Evolutionary conservation across 1,284 basidiomycete genomes (phyloP).

Genomic region (Pholiota adiposa): DNA sequence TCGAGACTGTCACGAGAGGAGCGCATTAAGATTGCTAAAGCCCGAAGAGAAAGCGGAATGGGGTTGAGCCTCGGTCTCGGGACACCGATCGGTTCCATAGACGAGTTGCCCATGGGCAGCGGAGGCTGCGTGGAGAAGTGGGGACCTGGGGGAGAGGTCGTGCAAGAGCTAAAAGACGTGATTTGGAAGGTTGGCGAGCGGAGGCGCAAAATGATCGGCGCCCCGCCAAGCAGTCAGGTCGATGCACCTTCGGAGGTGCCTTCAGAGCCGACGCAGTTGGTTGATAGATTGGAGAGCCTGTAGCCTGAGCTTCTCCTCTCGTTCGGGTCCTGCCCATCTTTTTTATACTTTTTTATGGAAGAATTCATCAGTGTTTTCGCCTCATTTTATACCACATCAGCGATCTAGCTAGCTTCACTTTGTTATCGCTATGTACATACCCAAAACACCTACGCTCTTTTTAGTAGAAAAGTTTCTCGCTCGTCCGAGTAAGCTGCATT

Average conservation of each 20-base stretch:
- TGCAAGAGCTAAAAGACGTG: constrained; percentile 81
- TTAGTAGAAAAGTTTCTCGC: not conserved
- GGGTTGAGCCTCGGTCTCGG: constrained; percentile 23
- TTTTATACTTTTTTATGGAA: not conserved
- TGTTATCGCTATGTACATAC: not conserved
- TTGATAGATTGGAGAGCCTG: constrained; percentile 3
- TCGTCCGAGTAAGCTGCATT: not conserved
- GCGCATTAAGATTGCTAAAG: constrained; percentile 63
- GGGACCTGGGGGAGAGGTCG: constrained; percentile 79
- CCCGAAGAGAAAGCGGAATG: constrained; percentile 49
- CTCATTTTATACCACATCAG: not conserved
- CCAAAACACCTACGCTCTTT: not conserved
- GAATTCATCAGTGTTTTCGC: not conserved
- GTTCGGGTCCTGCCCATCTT: not conserved
- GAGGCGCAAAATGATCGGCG: constrained; percentile 50
- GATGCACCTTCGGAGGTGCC: not conserved
- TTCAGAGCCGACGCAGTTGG: constrained; percentile 1
- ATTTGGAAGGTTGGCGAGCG: constrained; percentile 82
- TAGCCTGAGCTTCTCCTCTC: not conserved
- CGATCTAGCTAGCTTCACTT: not conserved
- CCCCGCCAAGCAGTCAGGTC: not conserved
- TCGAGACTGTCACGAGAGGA: constrained; percentile 73
- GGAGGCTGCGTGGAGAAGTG: constrained; percentile 46
- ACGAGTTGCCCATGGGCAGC: constrained; percentile 12
- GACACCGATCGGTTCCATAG: constrained; percentile 18